These are phyloP conservation scores for Monosporascus sp. DNA, from an alignment of 2,329 filamentous ascomycete genomes.

Conservation along the genomic window DNA sequence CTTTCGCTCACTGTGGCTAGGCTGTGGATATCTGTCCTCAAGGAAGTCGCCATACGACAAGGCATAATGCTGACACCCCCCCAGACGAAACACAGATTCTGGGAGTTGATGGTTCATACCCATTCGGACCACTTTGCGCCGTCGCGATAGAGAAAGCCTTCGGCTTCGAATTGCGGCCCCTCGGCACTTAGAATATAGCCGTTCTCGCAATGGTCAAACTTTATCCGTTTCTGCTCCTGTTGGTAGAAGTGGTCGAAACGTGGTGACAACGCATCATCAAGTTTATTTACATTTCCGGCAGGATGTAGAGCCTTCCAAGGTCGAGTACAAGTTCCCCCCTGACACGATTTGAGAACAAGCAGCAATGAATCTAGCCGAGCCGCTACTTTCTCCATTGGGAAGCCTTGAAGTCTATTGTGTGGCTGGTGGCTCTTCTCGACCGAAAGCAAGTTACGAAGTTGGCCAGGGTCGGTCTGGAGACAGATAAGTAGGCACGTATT, in stretches of 20 bases:
- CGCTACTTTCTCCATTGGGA: constrained; percentile 34
- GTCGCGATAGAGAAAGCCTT: neutral
- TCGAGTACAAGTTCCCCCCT: constrained; percentile 44
- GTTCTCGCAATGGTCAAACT: constrained; percentile 47
- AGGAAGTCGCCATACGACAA: too few relatives aligned
- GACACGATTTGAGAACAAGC: constrained; percentile 58
- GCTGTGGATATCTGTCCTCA: too few relatives aligned
- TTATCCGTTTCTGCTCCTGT: constrained; percentile 42
- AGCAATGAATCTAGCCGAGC: constrained; percentile 54
- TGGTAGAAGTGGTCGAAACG: constrained; percentile 50
- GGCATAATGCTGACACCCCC: too few relatives aligned
- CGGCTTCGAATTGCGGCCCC: constrained; percentile 28
- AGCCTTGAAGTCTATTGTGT: constrained; percentile 22
- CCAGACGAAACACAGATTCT: too few relatives aligned
- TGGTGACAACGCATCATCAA: constrained; percentile 45
- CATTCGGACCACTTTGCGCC: neutral
- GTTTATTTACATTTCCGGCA: constrained; percentile 41
- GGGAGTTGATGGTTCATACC: neutral
- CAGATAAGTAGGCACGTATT: neutral
- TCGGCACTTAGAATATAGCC: constrained; percentile 55
- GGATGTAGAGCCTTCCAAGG: constrained; percentile 57
- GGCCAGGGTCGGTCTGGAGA: constrained; percentile 45
- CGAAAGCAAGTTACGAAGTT: constrained; percentile 41
- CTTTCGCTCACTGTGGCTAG: too few relatives aligned
- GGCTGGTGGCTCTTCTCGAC: constrained; percentile 3